Base-by-base conservation (phyloP, 2,329 filamentous ascomycete species). In the Aureobasidium zeae region DNA sequence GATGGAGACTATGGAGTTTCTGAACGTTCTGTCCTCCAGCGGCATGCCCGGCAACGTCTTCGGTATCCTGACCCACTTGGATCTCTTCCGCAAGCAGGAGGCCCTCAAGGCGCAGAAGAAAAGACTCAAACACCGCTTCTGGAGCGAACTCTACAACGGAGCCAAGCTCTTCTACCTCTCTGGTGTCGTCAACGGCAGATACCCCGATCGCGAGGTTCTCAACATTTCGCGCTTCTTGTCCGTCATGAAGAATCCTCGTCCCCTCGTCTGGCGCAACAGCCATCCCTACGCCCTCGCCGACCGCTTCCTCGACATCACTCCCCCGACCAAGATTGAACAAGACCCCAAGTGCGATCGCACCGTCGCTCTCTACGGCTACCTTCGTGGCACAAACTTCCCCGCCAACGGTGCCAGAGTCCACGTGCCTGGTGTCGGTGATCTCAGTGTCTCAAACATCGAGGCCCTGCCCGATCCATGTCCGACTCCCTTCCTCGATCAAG, bases 1-100 rank as follows among this genome's bases (percentile, higher is more conserved):
- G 67, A 98, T 98, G 91, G 91, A 98, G 72, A 98, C 91, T 0
- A 98, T 98, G 91, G 91, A 98, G 65, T 98, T 98, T 49, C 69
- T 98, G 58, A 96, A 95, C 55, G 81, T 95, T 13, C 71, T 98
- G 38, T 83, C 85, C n/a, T 79, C 86, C 2, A 94, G 85, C 21
- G 91, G 91, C 63, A 96, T 98, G 89, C 91, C 93, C 0, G 89
- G 91, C 52, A 98, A 98, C 56, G 88, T 98, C 26, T 96, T 98
- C 60, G 91, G 91, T 41, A 88, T 98, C 46, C 74, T 98, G 32
- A 96, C 91, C 12, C 93, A 98, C 69, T 72, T 98, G 48, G 91
- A 98, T 60, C 71, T 98, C 11, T 98, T 98, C 70, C 78, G 81
- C 58, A 96, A 95, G 58, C 89, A 91, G 45, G 88, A 93, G 55